These are phyloP conservation scores for Fraxinus dipetala DNA, from an alignment of 305 asterid genomes.

Conservation along the genomic window DNA sequence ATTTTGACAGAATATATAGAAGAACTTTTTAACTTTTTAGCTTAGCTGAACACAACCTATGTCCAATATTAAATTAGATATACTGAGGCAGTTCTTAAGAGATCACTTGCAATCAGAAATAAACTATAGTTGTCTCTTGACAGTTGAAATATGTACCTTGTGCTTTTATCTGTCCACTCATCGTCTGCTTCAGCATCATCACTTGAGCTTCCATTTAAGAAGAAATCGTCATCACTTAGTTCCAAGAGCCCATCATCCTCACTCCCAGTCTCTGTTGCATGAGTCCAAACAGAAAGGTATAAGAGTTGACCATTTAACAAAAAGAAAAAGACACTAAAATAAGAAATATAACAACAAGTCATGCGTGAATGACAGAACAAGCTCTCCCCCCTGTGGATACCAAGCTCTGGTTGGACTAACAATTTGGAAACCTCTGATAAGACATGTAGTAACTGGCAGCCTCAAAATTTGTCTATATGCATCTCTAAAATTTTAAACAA, in stretches of 20 bases:
- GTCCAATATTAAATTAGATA: not conserved
- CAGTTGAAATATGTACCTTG: constrained; percentile 45
- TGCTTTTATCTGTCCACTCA: constrained; percentile 75
- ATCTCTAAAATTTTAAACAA: not conserved
- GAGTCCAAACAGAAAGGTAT: constrained; percentile 10
- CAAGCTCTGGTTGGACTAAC: not conserved
- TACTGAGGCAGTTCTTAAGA: not conserved
- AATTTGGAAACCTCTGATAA: not conserved
- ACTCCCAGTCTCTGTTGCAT: constrained; percentile 78
- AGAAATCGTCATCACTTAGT: constrained; percentile 83
- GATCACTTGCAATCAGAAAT: not conserved
- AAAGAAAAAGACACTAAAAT: not conserved
- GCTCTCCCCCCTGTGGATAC: not conserved
- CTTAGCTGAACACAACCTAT: not conserved
- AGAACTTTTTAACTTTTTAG: not conserved
- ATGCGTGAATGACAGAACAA: constrained; percentile 2
- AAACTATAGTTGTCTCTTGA: not conserved
- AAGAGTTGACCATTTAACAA: constrained; percentile 9
- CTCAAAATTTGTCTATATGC: not conserved
- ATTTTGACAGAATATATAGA: not conserved
- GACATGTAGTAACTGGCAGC: not conserved
- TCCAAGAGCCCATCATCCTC: constrained; percentile 91
- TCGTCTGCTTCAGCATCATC: constrained; percentile 90
- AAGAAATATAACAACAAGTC: not conserved
- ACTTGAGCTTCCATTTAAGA: constrained; percentile 81